Evolutionary conservation across 2,329 filamentous ascomycete genomes (phyloP), one percentile per base, ranked within the genome.

Genomic region (Fonsecaea nubica): DNA sequence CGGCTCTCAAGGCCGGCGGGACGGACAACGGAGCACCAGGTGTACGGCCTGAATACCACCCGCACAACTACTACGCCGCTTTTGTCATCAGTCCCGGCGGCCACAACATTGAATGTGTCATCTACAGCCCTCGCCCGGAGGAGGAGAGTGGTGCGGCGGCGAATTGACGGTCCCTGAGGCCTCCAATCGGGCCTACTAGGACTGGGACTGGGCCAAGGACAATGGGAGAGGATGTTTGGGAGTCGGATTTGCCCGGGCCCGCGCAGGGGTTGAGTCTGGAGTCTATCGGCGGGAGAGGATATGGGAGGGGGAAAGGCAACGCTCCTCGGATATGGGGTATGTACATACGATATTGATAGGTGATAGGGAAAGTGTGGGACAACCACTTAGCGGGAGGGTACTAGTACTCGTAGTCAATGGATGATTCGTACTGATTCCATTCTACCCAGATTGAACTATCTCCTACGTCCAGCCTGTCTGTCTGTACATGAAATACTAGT

Each of bases 81-180:
- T 86, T 83, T 75, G 77, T 85, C 5, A 72, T 79, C 48, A 84
- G 86, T 70, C 82, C 83, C 1, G 74, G 77, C 3, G 84, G 84
- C 0, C 86, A 86, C 70, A 86, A 86, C 69, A 79, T 85, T 53
- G 84, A 86, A 74, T 79, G 78, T 59, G 77, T 83, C 10, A 40
- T n/a, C n/a, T 45, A 50, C 21, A 77, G 75, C 53, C 40, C 58
- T 13, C 30, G 15, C 21, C 21, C 58, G 25, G 25, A 25, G 10
- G 35, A 32, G 32, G 30, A 12, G 1, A 32, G 18, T 55, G 25
- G 25, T 25, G 25, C 25, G 25, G 52, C 57, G 1, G 12, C 38
- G 10, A 53, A 61, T 8, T 64, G 62, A 62, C 59, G 33, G 58
- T 52, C 21, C 15, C 12, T n/a, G 10, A 13, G 7, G 42, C 58